phyloP scores from a whole-genome alignment of 176 grass and related monocot species.

The Poa pratensis region DNA sequence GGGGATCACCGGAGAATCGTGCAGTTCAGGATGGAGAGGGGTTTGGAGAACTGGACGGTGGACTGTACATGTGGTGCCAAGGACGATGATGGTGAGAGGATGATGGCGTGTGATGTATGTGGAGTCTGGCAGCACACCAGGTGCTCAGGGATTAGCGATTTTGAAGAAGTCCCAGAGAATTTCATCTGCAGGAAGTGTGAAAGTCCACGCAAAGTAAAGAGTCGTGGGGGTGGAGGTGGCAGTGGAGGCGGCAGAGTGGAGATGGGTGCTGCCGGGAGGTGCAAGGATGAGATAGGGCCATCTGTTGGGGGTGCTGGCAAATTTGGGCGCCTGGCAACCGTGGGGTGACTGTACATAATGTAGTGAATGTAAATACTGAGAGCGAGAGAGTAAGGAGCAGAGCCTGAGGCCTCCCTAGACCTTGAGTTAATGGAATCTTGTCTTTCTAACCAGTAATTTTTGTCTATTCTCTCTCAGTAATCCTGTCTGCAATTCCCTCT shows the following conservation, averaged over 20 bases:
- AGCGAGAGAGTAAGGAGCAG: conserved; percentile 34
- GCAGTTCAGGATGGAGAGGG: conserved; percentile 91
- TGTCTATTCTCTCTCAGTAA: conserved; percentile 35
- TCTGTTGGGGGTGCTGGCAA: conserved; percentile 54
- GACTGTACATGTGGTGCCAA: conserved; percentile 89
- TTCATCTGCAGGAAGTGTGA: conserved; percentile 80
- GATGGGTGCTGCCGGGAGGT: conserved; percentile 49
- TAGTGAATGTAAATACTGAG: conserved; percentile 65
- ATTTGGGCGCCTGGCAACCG: conserved; percentile 61
- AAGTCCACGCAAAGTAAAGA: conserved; percentile 44
- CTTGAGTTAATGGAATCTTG: conserved; percentile 44
- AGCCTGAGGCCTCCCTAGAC: conserved; percentile 40
- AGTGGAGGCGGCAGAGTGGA: conserved; percentile 52
- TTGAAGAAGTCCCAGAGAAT: conserved; percentile 77
- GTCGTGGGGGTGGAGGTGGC: conserved; percentile 32
- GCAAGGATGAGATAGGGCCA: conserved; percentile 70
- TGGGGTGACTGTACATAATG: conserved; percentile 84
- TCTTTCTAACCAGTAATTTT: conserved; percentile 37
- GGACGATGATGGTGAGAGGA: conserved; percentile 95
- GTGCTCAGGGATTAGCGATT: conserved; percentile 81
- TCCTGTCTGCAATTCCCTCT: neutral
- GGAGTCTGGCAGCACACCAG: conserved; percentile 98
- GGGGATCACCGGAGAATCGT: conserved; percentile 64
- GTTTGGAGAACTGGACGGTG: conserved; percentile 92
- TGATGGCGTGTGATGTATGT: conserved; percentile 91